Evolutionary conservation across 2,329 filamentous ascomycete genomes (phyloP).

Genomic region (Aspergillus flavus): DNA sequence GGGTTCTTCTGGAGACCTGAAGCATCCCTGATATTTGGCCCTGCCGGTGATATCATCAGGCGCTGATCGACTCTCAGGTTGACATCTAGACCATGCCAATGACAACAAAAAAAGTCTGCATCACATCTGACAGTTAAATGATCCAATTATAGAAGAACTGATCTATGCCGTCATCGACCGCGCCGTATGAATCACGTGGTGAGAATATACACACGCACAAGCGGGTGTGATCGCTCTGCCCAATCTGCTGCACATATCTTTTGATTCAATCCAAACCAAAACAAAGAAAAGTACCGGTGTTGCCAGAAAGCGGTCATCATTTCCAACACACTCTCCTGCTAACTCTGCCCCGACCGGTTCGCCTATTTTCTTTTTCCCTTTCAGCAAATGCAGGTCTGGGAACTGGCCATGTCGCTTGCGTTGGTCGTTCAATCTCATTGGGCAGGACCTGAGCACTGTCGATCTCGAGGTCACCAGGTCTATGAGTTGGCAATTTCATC

Average conservation of each 20-base stretch:
- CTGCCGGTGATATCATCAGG: slow-evolving; percentile 2
- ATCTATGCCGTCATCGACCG: neutral
- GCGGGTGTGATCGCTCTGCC: neutral
- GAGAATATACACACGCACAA: neutral
- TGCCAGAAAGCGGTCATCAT: neutral
- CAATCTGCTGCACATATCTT: neutral
- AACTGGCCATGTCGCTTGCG: slow-evolving; percentile 1
- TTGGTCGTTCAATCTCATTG: slow-evolving; percentile 3
- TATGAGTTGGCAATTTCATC: slow-evolving; percentile 38
- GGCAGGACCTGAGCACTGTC: slow-evolving; percentile 23
- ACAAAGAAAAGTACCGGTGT: neutral
- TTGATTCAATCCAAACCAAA: neutral
- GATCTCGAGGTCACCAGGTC: slow-evolving; percentile 40
- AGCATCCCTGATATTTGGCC: neutral
- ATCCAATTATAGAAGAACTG: slow-evolving; percentile 3
- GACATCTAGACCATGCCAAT: slow-evolving; percentile 3
- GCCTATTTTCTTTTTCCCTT: neutral
- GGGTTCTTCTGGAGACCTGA: neutral
- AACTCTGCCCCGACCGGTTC: neutral
- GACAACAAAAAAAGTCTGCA: neutral
- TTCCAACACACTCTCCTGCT: neutral
- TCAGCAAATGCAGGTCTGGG: slow-evolving; percentile 2
- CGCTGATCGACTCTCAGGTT: neutral
- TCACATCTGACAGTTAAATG: slow-evolving; percentile 1
- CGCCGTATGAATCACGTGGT: neutral